Conservation (phyloP, 2,329 filamentous ascomycete species). For the Knufia petricola region DNA sequence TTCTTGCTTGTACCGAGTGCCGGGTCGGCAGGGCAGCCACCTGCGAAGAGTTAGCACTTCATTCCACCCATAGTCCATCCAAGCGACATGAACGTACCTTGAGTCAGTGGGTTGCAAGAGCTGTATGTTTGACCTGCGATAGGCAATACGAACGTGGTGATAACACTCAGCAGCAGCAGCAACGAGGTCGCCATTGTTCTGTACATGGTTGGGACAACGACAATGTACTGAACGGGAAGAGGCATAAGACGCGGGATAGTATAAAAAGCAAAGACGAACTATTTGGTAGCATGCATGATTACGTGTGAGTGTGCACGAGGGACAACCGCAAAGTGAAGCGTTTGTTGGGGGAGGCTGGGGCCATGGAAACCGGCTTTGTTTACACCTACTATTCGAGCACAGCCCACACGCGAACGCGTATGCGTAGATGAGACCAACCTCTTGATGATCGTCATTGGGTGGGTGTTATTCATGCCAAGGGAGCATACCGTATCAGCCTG, state of each 20-base stretch:
- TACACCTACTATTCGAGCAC: not conserved
- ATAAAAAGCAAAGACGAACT: not conserved
- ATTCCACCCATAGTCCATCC: too few relatives aligned
- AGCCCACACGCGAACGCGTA: not conserved
- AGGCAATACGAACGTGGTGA: not conserved
- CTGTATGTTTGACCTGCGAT: conserved; percentile 34
- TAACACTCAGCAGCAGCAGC: not conserved
- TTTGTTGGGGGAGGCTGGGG: not conserved
- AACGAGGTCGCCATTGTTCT: not conserved
- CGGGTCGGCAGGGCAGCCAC: conserved; percentile 59
- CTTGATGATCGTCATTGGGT: conserved; percentile 1
- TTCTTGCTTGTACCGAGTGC: conserved; percentile 74
- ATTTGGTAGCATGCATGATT: not conserved
- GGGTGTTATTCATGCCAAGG: not conserved
- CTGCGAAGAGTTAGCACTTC: conserved; percentile 7
- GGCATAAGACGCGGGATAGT: conserved; percentile 1
- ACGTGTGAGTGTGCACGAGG: conserved; percentile 5
- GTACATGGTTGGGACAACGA: not conserved
- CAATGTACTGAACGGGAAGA: not conserved
- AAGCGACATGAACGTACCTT: conserved; percentile 26
- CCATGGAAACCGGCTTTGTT: not conserved
- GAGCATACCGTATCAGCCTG: not conserved
- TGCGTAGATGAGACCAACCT: not conserved
- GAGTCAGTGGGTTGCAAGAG: conserved; percentile 34
- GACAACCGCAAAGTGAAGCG: not conserved